These are phyloP conservation scores for Solanum habrochaites DNA, from an alignment of 257 asterid species.

Conservation along the genomic window DNA sequence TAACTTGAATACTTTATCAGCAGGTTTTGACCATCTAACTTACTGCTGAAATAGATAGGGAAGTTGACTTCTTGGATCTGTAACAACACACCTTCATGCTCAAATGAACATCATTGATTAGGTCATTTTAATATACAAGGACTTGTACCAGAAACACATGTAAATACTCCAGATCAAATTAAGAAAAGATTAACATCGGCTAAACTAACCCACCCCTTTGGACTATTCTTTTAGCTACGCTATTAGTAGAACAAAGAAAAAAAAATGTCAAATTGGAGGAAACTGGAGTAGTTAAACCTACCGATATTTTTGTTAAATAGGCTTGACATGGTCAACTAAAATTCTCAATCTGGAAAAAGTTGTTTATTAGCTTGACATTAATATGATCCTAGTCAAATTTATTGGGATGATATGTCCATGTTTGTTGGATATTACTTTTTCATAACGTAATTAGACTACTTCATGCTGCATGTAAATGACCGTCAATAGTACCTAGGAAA, in stretches of 20 bases:
- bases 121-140: background rate
- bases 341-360: background rate
- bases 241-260: background rate
- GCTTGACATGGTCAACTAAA: background rate
- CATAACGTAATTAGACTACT: background rate
- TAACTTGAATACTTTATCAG: background rate
- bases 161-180: background rate
- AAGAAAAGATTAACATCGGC: background rate
- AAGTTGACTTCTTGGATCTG: background rate
- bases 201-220: background rate
- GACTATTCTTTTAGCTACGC: background rate
- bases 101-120: background rate
- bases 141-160: background rate
- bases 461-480: background rate
- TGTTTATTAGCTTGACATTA: background rate
- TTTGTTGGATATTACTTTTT: background rate
- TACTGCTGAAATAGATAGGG: background rate
- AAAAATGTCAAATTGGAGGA: background rate
- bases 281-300: background rate
- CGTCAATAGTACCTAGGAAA: background rate
- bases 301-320: background rate
- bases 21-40: background rate
- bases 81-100: background rate
- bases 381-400: background rate
- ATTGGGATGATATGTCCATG: background rate